These are phyloP conservation scores for Botrytis paeoniae DNA, from an alignment of 2,329 filamentous ascomycete genomes.

Conservation along the genomic window DNA sequence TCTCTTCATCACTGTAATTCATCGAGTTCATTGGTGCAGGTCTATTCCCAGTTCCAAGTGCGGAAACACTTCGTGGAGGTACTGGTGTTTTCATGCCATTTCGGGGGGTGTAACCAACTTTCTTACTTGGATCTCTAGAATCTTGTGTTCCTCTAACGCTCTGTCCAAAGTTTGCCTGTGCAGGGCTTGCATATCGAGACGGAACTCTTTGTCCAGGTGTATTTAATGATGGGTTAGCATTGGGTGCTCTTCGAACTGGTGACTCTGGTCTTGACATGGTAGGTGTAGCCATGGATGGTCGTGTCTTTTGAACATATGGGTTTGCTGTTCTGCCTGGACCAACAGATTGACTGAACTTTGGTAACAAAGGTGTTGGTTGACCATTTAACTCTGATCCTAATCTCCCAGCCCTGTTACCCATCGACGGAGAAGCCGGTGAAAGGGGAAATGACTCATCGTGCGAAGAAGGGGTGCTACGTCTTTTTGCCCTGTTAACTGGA, in stretches of 20 bases:
- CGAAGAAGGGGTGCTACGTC: slow-evolving; percentile 56
- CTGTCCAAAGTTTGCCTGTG: slow-evolving; percentile 59
- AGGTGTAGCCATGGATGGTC: slow-evolving; percentile 67
- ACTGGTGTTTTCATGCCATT: slow-evolving; percentile 49
- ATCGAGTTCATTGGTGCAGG: slow-evolving; percentile 42
- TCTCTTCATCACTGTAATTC: slow-evolving; percentile 56
- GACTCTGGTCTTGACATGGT: slow-evolving; percentile 72
- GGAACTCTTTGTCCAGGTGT: slow-evolving; percentile 51
- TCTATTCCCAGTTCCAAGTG: slow-evolving; percentile 46
- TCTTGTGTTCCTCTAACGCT: slow-evolving; percentile 55
- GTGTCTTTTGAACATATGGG: slow-evolving; percentile 66
- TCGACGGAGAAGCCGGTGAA: slow-evolving; percentile 65
- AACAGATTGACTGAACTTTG: slow-evolving; percentile 86
- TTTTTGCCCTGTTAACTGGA: slow-evolving; percentile 75
- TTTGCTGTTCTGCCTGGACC: slow-evolving; percentile 68
- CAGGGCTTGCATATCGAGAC: slow-evolving; percentile 61
- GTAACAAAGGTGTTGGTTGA: slow-evolving; percentile 61
- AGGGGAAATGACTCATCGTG: slow-evolving; percentile 55
- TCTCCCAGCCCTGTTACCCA: slow-evolving; percentile 47
- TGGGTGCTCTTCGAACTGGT: slow-evolving; percentile 67
- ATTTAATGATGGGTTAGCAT: slow-evolving; percentile 54
- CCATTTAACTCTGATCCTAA: slow-evolving; percentile 55
- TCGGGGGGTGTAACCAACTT: slow-evolving; percentile 42
- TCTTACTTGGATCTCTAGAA: slow-evolving; percentile 60
- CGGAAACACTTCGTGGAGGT: slow-evolving; percentile 58